Evolutionary conservation across 306 rosid species (phyloP), one percentile per base, ranked within the genome.

Genomic region (Acacia confusa): DNA sequence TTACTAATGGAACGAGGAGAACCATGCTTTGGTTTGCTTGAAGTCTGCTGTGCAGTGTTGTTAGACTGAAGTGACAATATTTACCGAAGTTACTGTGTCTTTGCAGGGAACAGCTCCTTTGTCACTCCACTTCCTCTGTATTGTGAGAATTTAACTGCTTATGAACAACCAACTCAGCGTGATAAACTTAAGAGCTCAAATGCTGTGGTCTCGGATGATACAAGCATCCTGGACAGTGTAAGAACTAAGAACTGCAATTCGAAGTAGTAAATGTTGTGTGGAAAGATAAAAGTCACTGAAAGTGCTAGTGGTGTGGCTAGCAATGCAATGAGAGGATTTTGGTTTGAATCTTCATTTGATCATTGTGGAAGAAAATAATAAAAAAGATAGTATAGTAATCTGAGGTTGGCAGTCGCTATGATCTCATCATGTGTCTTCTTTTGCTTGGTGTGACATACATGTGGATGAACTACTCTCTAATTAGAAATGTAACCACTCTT

Each of bases 31-130:
- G 48, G 32, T 36, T 66, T 71, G 48, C 32, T 38, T 69, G 32
- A 17, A 81, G 73, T 81, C 22, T 73, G 27, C 27, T 75, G 20
- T 7, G 66, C 45, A 64, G 22, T 45, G 57, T 79, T 78, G 30
- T 60, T 36, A 48, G 13, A 28, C 50, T 16, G 34, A 43, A 68
- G 63, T 76, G 74, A 24, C 47, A 38, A 9, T 74, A 32, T 78
- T 82, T 34, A 82, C 84, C 55, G 69, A 70, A 53, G 40, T 76
- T 72, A 28, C 28, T 47, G 79, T 24, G 34, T 25, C 5, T 82
- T 89, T 79, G 66, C 89, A 94, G 98, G 96, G 74, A 81, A 53
- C 77, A 82, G 80, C 87, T 87, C 93, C 44, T 82, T 82, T 79
- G 78, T 86, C 20, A 84, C 88, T 80, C 90, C 92, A 74, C 88